Base-by-base conservation (phyloP, 257 asterid genomes). In the Mentha longifolia region DNA sequence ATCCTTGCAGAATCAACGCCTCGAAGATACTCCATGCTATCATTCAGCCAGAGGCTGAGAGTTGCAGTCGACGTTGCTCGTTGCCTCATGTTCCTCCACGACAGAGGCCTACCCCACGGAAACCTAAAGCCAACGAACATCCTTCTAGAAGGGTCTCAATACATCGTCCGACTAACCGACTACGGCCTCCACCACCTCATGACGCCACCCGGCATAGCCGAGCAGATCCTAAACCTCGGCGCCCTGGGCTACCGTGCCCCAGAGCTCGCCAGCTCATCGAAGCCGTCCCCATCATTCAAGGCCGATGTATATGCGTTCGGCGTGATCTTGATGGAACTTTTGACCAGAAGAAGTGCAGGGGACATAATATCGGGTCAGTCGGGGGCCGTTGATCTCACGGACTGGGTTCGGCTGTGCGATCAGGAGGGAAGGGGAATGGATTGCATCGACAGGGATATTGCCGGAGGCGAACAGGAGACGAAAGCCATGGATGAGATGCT, bases 231-330 rank as follows among this genome's bases (percentile, higher is more conserved):
- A 56, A 92, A 88, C 80, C 87, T 91, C 5, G 97, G 98, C 62
- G 98, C 99, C 15, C 91, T 91, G 11, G 98, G 97, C 33, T 92
- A 92, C 77, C 88, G 97, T 2, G 96, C 99, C 67, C 96, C 98
- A 0, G 99, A 92, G 61, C 99, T 89, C 11, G 88, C 96, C 31
- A 79, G n/a, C 20, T 72, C 86, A 59, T 45, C 96, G 28, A 91
- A 81, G 78, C 96, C 93, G 0, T 47, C 71, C 69, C 99, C 97
- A 4, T 84, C 99, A 4, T 83, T 84, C 37, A 95, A 85, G 83
- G 95, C 94, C 5, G 99, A 95, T n/a, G 95, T 95, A 47, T 95
- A 95, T 61, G 89, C 99, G 13, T 87, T 95, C 15, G 99, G 99
- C 9, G 99, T 95, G 37, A 88, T 95, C 76, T 61, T 95, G 86